phyloP scores from a whole-genome alignment of 2,329 filamentous ascomycete genomes.

The Parastagonospora nodorum region DNA sequence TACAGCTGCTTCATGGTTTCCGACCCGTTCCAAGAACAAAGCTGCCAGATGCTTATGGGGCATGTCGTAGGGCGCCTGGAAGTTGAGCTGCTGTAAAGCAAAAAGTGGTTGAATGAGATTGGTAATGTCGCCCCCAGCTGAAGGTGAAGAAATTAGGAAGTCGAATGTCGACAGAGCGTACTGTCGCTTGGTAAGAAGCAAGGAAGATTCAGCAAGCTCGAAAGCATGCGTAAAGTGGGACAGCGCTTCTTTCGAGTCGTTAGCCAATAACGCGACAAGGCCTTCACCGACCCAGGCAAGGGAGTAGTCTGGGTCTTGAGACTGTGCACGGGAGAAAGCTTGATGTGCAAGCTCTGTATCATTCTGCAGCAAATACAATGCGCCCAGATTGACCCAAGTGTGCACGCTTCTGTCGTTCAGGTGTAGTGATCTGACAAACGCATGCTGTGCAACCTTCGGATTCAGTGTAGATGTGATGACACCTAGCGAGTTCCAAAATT shows the following conservation, averaged over 20 bases:
- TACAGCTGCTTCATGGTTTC: constrained; percentile 69
- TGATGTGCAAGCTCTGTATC: constrained; percentile 87
- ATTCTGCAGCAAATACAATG: constrained; percentile 81
- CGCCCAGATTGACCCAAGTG: constrained; percentile 89
- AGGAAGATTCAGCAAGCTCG: constrained; percentile 83
- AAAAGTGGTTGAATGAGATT: constrained; percentile 84
- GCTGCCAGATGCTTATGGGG: constrained; percentile 77
- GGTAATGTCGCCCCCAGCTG: constrained; percentile 58
- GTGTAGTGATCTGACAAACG: constrained; percentile 89
- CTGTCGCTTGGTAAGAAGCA: constrained; percentile 73
- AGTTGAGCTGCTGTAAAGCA: constrained; percentile 79
- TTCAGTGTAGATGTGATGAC: constrained; percentile 87
- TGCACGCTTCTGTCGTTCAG: constrained; percentile 85
- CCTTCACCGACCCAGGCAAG: constrained; percentile 95
- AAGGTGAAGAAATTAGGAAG: constrained; percentile 66
- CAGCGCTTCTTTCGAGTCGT: constrained; percentile 76
- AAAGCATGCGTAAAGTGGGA: constrained; percentile 92
- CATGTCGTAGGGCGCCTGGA: constrained; percentile 72
- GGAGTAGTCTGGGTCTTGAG: constrained; percentile 90
- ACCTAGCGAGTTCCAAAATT: constrained; percentile 97
- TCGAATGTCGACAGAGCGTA: constrained; percentile 86
- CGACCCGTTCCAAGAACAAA: constrained; percentile 79
- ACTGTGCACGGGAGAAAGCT: constrained; percentile 88
- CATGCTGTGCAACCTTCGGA: constrained; percentile 86
- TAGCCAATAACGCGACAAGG: constrained; percentile 76